Conservation (phyloP, 371 early-diverging fungal species). For the Mucor racemosus region DNA sequence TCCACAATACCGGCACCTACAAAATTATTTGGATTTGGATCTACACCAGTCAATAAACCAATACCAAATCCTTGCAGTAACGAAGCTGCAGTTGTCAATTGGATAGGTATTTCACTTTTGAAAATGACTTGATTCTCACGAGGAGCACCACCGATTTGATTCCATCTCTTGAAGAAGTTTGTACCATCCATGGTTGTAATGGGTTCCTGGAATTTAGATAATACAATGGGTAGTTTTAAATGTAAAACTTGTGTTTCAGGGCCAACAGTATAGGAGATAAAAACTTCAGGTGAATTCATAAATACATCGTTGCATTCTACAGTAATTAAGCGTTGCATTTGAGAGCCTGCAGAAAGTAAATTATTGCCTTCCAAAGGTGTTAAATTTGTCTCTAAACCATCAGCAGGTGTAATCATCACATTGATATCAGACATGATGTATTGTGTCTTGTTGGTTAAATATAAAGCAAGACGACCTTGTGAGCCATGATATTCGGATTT, state of each 20-base stretch:
- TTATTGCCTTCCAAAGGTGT: background rate
- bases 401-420: slow-evolving; percentile 29
- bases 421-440: slow-evolving; percentile 23
- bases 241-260: slow-evolving; percentile 52
- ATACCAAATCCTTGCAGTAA: slow-evolving; percentile 72
- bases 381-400: slow-evolving; percentile 16
- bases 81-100: slow-evolving; percentile 47
- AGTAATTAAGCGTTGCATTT: slow-evolving; percentile 78
- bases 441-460: slow-evolving; percentile 84
- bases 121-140: slow-evolving; percentile 80
- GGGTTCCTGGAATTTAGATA: slow-evolving; percentile 89
- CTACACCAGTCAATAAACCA: slow-evolving; percentile 79
- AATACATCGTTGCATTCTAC: slow-evolving; percentile 70
- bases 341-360: slow-evolving; percentile 54
- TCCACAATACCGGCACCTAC: slow-evolving; percentile 90
- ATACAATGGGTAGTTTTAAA: slow-evolving; percentile 77
- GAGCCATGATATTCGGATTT: slow-evolving; percentile 88
- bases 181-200: slow-evolving; percentile 70
- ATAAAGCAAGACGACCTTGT: slow-evolving; percentile 86
- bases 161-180: slow-evolving; percentile 96
- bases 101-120: slow-evolving; percentile 61
- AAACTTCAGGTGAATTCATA: slow-evolving; percentile 63
- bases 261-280: slow-evolving; percentile 65
- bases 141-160: slow-evolving; percentile 89
- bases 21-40: slow-evolving; percentile 88